Evolutionary conservation across 1,284 basidiomycete species (phyloP), one percentile per base, ranked within the genome.

Genomic region (Ustilago trichophora): DNA sequence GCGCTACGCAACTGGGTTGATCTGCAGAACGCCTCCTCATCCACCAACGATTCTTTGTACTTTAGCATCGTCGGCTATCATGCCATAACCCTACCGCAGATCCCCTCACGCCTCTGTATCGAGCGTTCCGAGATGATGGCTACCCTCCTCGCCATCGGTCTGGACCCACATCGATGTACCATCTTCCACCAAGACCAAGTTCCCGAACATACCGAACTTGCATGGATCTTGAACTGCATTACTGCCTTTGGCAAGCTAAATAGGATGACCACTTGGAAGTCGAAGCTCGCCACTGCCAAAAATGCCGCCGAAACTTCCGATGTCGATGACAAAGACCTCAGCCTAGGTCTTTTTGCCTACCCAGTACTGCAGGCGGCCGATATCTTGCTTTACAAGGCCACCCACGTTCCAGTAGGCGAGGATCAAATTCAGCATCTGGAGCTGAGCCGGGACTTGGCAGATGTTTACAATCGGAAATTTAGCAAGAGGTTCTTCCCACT

Each of bases 211-310:
- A 86, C 89, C 0, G 92, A 97, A 76, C 84, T 97, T n/a, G 89
- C 90, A 1, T 98, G 94, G 94, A 87, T 93, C 53, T 82, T 98
- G 47, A 91, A 88, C 69, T 95, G 93, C 72, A 83, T 93, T 33
- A 89, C 91, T 0, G 88, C 91, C 0, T 86, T 95, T 37, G 92
- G 93, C 7, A 88, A 88, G 72, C 83, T 98, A 9, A 86, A 88
- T 31, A 84, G 93, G 34, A 95, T 96, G 93, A 96, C 93, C 2
- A 94, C 92, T 0, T 97, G 93, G 93, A 97, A 95, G 90, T 87
- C 90, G 10, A 89, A 90, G 63, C 83, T 95, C 1, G 91, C 89
- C 3, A 86, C 87, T 3, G 86, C 88, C 4, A 85, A 89, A 34
- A 91, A 92, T 73, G 54, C 22, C 11, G 49, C 48, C 1, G 87